A percentile compares a stretch with the other conserved stretches of the same genome.
These are phyloP conservation scores for Fusarium marasasianum DNA, from an alignment of 2,329 filamentous ascomycete species.

Conservation along the genomic window DNA sequence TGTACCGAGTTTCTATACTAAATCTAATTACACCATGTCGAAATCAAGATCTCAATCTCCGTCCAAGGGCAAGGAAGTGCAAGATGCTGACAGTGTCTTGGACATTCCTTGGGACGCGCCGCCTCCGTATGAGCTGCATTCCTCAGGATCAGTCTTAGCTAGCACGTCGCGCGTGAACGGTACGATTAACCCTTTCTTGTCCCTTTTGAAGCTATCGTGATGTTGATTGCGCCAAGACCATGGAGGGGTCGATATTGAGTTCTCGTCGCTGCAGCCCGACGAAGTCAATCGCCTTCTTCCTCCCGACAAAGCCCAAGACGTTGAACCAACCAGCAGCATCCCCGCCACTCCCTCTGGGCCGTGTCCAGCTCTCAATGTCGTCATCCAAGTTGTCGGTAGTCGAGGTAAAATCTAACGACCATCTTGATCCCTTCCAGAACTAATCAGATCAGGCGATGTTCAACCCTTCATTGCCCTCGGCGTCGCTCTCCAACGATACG, in stretches of 20 bases:
- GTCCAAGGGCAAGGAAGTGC: background rate
- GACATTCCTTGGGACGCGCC: background rate
- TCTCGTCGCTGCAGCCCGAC: background rate
- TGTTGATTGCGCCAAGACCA: background rate
- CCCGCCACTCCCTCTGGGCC: background rate
- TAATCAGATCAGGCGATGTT: conserved; percentile 2
- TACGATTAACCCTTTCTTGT: background rate
- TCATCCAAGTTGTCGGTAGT: conserved; percentile 29
- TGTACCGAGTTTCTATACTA: no score
- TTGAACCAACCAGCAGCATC: background rate
- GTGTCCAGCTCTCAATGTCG: conserved; percentile 1
- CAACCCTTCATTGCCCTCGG: conserved; percentile 27
- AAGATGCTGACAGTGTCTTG: background rate
- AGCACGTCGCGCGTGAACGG: background rate
- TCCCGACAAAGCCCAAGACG: background rate
- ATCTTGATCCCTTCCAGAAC: fast-evolving
- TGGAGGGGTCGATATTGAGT: background rate
- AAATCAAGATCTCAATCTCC: background rate
- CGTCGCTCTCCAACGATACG: conserved; percentile 3
- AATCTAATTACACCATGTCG: background rate
- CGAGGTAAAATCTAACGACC: background rate
- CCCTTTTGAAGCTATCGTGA: no score
- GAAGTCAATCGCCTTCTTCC: background rate
- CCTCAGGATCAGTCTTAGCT: background rate
- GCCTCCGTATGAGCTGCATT: background rate